phyloP scores from a whole-genome alignment of 768 basidiomycete genomes.

The Tricholoma matsutake region DNA sequence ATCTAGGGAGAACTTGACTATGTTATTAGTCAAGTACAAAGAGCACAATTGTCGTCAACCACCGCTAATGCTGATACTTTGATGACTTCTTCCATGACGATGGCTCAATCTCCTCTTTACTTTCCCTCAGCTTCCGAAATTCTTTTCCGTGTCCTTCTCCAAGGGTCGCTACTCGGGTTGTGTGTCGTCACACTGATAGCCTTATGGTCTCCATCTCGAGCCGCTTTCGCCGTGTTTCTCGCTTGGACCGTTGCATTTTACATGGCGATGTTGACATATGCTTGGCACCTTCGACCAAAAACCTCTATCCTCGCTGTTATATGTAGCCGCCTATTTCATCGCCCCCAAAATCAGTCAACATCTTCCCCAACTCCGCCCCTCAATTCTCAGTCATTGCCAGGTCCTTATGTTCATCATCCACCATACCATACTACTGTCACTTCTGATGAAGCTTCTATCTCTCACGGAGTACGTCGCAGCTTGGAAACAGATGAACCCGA shows the following conservation, averaged over 20 bases:
- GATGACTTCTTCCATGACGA: constrained; percentile 5
- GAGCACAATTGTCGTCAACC: constrained; percentile 45
- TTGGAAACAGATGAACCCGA: constrained; percentile 59
- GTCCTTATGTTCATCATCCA: constrained; percentile 73
- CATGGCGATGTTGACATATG: constrained; percentile 43
- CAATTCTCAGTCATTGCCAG: constrained; percentile 45
- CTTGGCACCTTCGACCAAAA: constrained; percentile 58
- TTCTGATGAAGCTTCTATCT: constrained; percentile 37
- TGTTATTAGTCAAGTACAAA: constrained; percentile 53
- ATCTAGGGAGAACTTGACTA: constrained; percentile 73
- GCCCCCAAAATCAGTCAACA: constrained; percentile 20
- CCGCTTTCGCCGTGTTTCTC: constrained; percentile 63
- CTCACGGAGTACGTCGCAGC: constrained; percentile 43
- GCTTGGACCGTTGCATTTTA: constrained; percentile 62
- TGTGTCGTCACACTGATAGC: constrained; percentile 54
- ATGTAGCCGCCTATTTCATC: constrained; percentile 36
- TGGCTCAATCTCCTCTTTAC: constrained; percentile 5
- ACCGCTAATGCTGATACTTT: constrained; percentile 49
- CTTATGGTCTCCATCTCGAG: constrained; percentile 53
- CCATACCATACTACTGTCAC: constrained; percentile 45
- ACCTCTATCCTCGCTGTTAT: constrained; percentile 54
- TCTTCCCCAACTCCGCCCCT: constrained; percentile 33
- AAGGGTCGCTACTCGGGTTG: constrained; percentile 56
- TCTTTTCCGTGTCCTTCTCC: constrained; percentile 51
- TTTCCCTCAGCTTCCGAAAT: constrained; percentile 37